phyloP scores from a whole-genome alignment of 2,329 filamentous ascomycete species.

The Trichoderma cornu-damae region DNA sequence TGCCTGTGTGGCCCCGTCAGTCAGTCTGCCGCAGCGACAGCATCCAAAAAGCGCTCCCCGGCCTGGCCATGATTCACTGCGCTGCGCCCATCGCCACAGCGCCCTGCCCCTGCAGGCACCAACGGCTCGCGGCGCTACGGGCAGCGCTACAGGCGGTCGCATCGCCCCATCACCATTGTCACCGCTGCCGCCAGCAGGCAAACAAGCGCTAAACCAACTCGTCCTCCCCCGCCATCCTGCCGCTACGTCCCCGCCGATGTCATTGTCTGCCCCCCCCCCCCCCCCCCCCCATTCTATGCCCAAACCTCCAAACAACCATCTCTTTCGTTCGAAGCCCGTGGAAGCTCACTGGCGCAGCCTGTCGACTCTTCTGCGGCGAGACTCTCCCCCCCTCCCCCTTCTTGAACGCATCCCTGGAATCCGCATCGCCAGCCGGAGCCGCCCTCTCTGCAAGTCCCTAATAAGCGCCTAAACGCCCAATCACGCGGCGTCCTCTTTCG shows the following conservation, averaged over 20 bases:
- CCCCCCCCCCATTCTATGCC: neutral
- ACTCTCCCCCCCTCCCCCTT: neutral
- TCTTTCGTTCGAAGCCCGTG: neutral
- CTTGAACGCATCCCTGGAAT: neutral
- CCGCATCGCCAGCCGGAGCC: neutral
- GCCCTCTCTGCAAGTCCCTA: neutral
- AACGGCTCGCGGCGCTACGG: neutral
- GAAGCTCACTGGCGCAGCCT: constrained; percentile 3
- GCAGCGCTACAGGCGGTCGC: neutral
- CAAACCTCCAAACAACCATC: neutral
- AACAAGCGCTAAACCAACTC: neutral
- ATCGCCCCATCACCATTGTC: neutral
- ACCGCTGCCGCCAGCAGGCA: neutral
- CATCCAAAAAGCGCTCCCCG: no score
- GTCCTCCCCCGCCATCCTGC: neutral
- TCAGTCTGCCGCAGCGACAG: no score
- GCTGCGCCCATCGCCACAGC: neutral
- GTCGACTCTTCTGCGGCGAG: no score
- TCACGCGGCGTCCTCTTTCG: neutral
- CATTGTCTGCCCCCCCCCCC: neutral
- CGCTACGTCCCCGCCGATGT: constrained; percentile 7
- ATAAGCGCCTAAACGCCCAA: constrained; percentile 2
- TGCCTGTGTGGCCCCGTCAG: no score
- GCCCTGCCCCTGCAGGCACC: neutral
- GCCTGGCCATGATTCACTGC: neutral